Evolutionary conservation across 139 green algal genomes (phyloP), one percentile per base, ranked within the genome.

Genomic region (Coelastrella sp.): DNA sequence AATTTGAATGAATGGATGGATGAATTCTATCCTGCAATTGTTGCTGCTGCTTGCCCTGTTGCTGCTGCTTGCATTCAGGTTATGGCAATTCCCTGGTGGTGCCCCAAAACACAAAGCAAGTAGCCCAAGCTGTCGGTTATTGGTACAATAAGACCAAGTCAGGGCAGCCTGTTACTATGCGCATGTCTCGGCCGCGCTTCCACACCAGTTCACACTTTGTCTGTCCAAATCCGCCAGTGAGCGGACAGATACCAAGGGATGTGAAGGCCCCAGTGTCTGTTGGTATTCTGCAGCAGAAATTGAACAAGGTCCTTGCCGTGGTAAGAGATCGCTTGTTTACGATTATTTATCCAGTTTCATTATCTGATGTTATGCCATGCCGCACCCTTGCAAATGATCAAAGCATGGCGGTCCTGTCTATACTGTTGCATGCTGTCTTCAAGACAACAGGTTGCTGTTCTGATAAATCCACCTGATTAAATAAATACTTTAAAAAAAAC

Each of bases 301-400:
- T 89, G 49, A 89, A 82, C 84, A 81, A 68, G 56, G 70, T 89
- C 6, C 66, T 88, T 6, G 83, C 83, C 8, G 81, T 87, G 22
- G 79, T 27, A 6, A 78, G 22, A 78, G 72, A 4, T 49, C 20
- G 22, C 20, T 19, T n/a, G n/a, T n/a, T n/a, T n/a, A n/a, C n/a
- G 72, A 78, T 25, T 27, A 49, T 27, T 27, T 9, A 78, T 6
- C 7, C n/a, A 35, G 11, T 78, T 4, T 15, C 72, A 25, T 9
- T 7, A 78, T 25, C 7, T 12, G 72, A 14, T 27, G 17, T 14
- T 9, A 9, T 78, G 72, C 12, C 63, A 70, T 17, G 63, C 6
- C 63, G 15, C 12, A 70, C 63, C 12, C 63, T 70, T 70, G 63
- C 63, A 49, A 49, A 49, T 49, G 35, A 49, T 49, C 35, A 49